These are phyloP conservation scores for Neurospora terricola DNA, from an alignment of 495 filamentous ascomycete species.

Conservation along the genomic window DNA sequence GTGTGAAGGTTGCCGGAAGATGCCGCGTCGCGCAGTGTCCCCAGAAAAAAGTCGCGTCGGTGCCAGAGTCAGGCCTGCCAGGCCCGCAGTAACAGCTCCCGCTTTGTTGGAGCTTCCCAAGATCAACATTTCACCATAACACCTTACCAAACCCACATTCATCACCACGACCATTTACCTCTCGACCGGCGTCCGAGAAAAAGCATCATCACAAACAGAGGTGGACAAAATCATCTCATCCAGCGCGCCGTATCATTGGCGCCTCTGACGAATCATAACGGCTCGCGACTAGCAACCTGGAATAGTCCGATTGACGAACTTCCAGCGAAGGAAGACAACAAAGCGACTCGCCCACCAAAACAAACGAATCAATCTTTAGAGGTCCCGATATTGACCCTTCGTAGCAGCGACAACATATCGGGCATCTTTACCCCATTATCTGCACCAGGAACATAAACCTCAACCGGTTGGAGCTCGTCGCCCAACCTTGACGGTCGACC, in stretches of 20 bases:
- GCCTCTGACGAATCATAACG: background rate
- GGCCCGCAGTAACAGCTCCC: background rate
- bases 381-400: background rate
- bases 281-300: background rate
- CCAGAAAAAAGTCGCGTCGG: conserved; percentile 10
- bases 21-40: conserved; percentile 7
- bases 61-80: background rate
- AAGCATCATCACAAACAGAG: background rate
- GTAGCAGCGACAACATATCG: background rate
- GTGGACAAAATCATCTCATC: background rate
- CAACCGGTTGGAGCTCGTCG: background rate
- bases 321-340: background rate
- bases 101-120: conserved; percentile 1
- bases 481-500: background rate
- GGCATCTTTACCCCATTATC: background rate
- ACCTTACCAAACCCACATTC: background rate
- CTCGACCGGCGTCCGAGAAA: background rate
- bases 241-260: background rate
- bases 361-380: background rate
- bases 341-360: background rate
- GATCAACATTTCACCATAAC: background rate
- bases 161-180: background rate
- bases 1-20: background rate
- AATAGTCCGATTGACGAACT: background rate
- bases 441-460: background rate